Evolutionary conservation across 106 monocot species (phyloP), one percentile per base, ranked within the genome.

Genomic region (Allium fistulosum): DNA sequence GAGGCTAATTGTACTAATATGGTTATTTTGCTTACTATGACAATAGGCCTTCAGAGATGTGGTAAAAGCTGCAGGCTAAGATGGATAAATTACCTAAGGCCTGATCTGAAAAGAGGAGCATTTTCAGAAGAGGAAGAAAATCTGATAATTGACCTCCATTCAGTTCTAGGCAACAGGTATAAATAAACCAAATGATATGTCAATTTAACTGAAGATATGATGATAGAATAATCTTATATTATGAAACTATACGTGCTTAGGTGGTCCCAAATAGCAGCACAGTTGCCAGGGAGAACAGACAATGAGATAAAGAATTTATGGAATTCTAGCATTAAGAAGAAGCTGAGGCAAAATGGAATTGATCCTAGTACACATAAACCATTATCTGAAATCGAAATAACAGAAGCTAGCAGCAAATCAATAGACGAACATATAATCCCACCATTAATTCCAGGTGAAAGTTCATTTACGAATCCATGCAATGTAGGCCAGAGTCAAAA

Each of bases 301-400:
- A 94, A 94, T 55, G 94, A 94, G 80, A 94, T 94, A 27, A 94
- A 94, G 81, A 94, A 94, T 60, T 72, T 90, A 14, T 94, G 94
- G 94, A 94, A 94, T 49, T 94, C 94, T 1, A 80, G 90, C 85
- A 94, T 94, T 59, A 94, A 94, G 79, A 94, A 94, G 79, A 90
- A 94, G 80, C 85, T 94, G 66, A 79, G 75, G 65, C 94, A 87
- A 79, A 83, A 62, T 57, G 94, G 94, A 57, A 90, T 94, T 61
- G 94, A 94, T 62, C 94, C 94, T 37, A 80, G 53, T 67, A 90
- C 94, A 8, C 90, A 94, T 76, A 87, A 83, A 65, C 94, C 87
- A 5, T 67, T 94, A 17, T 55, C 80, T 1, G 90, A 84, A 67
- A 8, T 58, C 26, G 69, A 75, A 15, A 12, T 56, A 11, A 49